Percentiles rank a stretch among this genome's conserved stretches.
Evolutionary conservation across 306 rosid species (phyloP).

Genomic region (Fragaria ananassa): DNA sequence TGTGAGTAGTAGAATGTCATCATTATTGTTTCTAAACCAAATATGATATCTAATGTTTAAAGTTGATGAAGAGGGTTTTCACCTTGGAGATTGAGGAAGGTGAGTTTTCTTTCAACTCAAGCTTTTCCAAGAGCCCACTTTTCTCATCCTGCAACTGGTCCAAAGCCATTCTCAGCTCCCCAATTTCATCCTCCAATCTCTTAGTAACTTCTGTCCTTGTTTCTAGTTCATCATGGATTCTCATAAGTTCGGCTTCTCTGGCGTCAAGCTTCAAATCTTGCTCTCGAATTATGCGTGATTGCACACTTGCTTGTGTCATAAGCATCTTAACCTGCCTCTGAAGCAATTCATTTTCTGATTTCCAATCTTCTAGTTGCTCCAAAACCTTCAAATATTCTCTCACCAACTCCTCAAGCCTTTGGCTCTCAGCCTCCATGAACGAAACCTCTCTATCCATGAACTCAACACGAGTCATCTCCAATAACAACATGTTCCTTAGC

Average conservation of each 20-base stretch:
- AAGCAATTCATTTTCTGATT: constrained; percentile 48
- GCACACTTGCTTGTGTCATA: constrained; percentile 36
- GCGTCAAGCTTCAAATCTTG: constrained; percentile 46
- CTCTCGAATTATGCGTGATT: constrained; percentile 40
- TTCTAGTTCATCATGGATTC: constrained; percentile 37
- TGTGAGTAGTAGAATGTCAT: neutral
- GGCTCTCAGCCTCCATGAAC: constrained; percentile 39
- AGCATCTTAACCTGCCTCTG: constrained; percentile 43
- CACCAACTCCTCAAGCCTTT: constrained; percentile 38
- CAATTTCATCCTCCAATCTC: constrained; percentile 47
- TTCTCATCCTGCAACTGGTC: constrained; percentile 47
- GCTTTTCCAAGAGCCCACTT: constrained; percentile 38
- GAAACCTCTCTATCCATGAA: constrained; percentile 56
- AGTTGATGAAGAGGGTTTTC: constrained; percentile 7
- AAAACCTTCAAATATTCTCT: constrained; percentile 32
- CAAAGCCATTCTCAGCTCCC: constrained; percentile 39
- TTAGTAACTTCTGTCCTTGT: constrained; percentile 29
- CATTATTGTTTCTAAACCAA: neutral
- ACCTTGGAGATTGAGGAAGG: constrained; percentile 34
- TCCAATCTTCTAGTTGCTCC: constrained; percentile 45
- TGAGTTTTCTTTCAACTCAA: constrained; percentile 42
- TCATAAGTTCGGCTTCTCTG: constrained; percentile 41
- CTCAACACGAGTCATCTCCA: constrained; percentile 44
- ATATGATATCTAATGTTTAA: neutral
- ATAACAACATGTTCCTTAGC: constrained; percentile 37